Evolutionary conservation across 2,329 filamentous ascomycete species (phyloP).

Genomic region (Orbilia ellipsospora): DNA sequence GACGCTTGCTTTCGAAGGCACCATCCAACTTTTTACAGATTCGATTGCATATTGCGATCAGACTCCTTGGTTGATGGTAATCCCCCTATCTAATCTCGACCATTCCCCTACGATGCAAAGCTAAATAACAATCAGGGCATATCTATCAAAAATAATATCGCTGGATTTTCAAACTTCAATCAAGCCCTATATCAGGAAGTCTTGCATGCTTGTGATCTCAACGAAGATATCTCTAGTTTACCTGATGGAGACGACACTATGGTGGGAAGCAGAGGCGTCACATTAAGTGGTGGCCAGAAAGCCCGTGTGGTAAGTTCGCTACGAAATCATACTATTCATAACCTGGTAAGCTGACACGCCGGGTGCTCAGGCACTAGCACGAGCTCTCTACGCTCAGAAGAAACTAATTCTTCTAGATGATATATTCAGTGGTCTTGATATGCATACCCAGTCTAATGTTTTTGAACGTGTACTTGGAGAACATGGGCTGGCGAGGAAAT

Average conservation of each 20-base stretch:
- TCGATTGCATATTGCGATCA: constrained; percentile 64
- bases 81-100: background rate
- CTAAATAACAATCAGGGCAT: constrained; percentile 58
- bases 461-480: constrained; percentile 60
- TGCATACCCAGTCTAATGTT: constrained; percentile 62
- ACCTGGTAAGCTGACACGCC: background rate
- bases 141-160: constrained; percentile 62
- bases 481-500: constrained; percentile 58
- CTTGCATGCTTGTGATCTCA: constrained; percentile 62
- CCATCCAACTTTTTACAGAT: constrained; percentile 58
- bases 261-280: constrained; percentile 65
- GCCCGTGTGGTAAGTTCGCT: constrained; percentile 61
- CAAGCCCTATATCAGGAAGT: constrained; percentile 60
- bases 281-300: constrained; percentile 66
- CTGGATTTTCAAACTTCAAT: constrained; percentile 61
- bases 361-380: constrained; percentile 61
- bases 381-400: constrained; percentile 62
- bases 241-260: constrained; percentile 62
- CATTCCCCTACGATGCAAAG: too few relatives aligned
- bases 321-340: background rate
- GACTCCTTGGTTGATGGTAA: constrained; percentile 60
- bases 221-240: constrained; percentile 61
- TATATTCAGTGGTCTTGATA: constrained; percentile 63
- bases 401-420: constrained; percentile 62
- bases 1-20: constrained; percentile 58